These are phyloP conservation scores for Aristolochia fimbriata DNA, from an alignment of 164 flowering plant species.

Conservation along the genomic window DNA sequence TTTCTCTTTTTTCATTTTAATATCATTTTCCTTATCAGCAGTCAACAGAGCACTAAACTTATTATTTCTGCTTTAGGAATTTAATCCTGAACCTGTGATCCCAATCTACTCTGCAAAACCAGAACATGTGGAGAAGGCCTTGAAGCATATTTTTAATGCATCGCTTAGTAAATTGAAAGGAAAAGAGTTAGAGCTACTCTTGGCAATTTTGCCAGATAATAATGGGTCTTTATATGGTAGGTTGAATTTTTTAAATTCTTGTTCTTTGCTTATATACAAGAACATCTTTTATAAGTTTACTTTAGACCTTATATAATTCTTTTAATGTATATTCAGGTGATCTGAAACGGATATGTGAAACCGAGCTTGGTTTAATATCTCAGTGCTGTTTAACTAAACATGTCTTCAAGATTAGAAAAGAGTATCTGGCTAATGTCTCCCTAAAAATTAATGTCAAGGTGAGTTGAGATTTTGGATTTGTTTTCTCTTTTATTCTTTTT, in stretches of 20 bases:
- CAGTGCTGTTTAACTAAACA: conserved; percentile 92
- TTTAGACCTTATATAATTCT: not conserved
- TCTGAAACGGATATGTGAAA: conserved; percentile 90
- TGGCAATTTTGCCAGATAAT: conserved; percentile 67
- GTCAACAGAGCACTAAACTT: not conserved
- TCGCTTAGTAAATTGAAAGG: conserved; percentile 54
- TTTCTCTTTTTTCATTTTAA: not conserved
- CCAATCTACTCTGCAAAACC: conserved; percentile 55
- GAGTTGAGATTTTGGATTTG: not conserved
- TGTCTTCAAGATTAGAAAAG: conserved; percentile 81
- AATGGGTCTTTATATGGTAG: conserved; percentile 78
- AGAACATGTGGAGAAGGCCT: conserved; percentile 70
- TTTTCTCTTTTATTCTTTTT: not conserved
- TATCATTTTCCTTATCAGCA: not conserved
- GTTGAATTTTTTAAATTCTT: conserved; percentile 1
- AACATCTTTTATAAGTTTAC: no score
- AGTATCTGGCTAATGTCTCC: conserved; percentile 72
- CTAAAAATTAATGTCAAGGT: conserved; percentile 88
- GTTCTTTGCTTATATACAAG: not conserved
- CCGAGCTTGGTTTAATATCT: conserved; percentile 84
- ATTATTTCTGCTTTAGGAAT: conserved; percentile 33
- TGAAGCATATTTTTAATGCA: conserved; percentile 58
- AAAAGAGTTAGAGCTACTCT: conserved; percentile 58
- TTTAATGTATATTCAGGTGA: conserved; percentile 40
- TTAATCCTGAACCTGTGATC: conserved; percentile 62